phyloP scores from a whole-genome alignment of 768 basidiomycete species.

The Leccinum uliginosum region DNA sequence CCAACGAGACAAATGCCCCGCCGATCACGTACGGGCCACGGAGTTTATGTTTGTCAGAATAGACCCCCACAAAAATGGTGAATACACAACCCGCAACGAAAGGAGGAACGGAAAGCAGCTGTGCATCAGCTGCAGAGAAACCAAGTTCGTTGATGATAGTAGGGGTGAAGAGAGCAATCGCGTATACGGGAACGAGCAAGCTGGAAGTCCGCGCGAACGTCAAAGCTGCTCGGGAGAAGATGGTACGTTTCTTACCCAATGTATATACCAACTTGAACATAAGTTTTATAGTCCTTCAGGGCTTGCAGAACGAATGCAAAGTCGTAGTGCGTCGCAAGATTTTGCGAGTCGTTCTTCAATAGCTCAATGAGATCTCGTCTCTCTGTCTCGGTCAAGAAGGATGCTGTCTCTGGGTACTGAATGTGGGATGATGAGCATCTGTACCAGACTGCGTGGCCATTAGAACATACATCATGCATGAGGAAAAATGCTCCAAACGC shows the following conservation, averaged over 20 bases:
- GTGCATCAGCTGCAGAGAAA: constrained; percentile 47
- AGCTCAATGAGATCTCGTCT: constrained; percentile 29
- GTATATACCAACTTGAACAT: constrained; percentile 33
- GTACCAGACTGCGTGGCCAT: not conserved
- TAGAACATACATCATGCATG: constrained; percentile 46
- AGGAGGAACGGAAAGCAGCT: constrained; percentile 47
- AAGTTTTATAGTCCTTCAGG: constrained; percentile 41
- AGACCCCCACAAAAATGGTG: constrained; percentile 39
- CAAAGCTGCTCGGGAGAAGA: not conserved
- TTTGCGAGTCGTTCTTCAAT: constrained; percentile 40
- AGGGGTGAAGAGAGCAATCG: constrained; percentile 48
- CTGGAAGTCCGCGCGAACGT: constrained; percentile 20
- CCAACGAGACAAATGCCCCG: constrained; percentile 38
- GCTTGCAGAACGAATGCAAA: constrained; percentile 45
- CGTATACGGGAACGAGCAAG: constrained; percentile 43
- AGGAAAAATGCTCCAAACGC: constrained; percentile 38
- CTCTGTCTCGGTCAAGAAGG: constrained; percentile 45
- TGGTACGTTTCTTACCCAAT: constrained; percentile 30
- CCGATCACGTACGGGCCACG: constrained; percentile 49
- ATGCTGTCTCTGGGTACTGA: constrained; percentile 53
- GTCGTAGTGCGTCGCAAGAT: constrained; percentile 41
- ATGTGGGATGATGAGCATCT: not conserved
- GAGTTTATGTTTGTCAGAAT: constrained; percentile 39
- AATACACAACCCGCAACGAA: constrained; percentile 43
- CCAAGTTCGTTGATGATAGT: constrained; percentile 49